Evolutionary conservation across 129 eudicot genomes (phyloP), one percentile per base, ranked within the genome.

Genomic region (Chrysanthemum seticuspe): DNA sequence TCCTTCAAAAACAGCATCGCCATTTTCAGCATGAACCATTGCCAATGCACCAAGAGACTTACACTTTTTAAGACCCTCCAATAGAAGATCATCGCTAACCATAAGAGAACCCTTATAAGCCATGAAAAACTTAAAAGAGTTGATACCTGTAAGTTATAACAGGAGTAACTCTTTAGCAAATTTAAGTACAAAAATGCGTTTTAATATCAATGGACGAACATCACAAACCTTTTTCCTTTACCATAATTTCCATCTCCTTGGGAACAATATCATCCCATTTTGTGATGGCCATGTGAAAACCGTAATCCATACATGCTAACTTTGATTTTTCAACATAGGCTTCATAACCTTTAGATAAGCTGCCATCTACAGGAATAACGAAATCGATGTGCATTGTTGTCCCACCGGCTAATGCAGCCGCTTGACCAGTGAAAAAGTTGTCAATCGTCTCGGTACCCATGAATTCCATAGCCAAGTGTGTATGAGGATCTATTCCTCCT

Each of bases 401-500:
- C 85, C 99, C 99, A 67, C 99, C 99, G 0, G 99, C 97, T 73
- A 95, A 83, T 40, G 99, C 99, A 71, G 97, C 99, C 29, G 94
- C 99, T 83, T 95, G 99, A 85, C 99, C 99, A 52, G 89, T 90
- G 83, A 86, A 95, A 68, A 79, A 90, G 68, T 90, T 91, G 76
- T 95, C 99, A 69, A 95, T 82, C 4, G 99, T 88, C 81, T 90
- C 89, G 0, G 99, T 79, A 40, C 96, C 99, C 97, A 95, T 95
- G 71, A 90, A 90, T 58, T 90, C 99, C 94, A 90, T 88, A 13
- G 89, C 97, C 81, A 95, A 76, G 82, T 95, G 99, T n/a, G 96
- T 88, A 80, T 95, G 99, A 70, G 99, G 99, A 85, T 95, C 99
- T 76, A 95, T 95, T 74, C 99, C 99, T 71, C 99, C 99, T 95